A percentile compares a stretch with the other conserved stretches of the same genome.
Evolutionary conservation across 208 protist species (phyloP).

Genomic region (Acanthamoeba triangularis): DNA sequence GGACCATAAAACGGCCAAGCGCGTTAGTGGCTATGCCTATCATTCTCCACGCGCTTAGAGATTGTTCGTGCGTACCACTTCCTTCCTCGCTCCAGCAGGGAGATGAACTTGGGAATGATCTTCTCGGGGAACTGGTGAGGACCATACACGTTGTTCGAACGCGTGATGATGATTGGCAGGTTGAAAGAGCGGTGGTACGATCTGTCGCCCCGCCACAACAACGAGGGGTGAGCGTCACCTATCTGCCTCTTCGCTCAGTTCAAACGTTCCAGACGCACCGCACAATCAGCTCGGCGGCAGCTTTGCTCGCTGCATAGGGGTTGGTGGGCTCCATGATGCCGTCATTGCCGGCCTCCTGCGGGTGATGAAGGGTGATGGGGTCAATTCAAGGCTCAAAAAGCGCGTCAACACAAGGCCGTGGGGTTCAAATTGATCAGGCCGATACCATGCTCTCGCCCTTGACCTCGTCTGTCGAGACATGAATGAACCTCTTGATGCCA

Average conservation of each 20-base stretch:
- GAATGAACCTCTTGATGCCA: conserved; percentile 95
- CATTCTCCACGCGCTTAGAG: background rate
- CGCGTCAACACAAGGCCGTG: too few species aligned
- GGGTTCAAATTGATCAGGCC: background rate
- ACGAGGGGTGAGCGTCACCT: background rate
- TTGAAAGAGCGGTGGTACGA: conserved; percentile 95
- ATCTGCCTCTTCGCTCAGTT: too few species aligned
- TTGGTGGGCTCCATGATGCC: conserved; percentile 96
- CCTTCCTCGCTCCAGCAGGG: conserved; percentile 83
- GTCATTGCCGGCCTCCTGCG: background rate
- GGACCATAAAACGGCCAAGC: background rate
- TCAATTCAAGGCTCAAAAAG: too few species aligned
- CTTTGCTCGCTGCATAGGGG: conserved; percentile 95
- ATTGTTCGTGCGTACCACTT: conserved; percentile 86
- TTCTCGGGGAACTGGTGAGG: conserved; percentile 94
- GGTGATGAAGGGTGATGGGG: too few species aligned
- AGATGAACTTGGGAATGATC: conserved; percentile 94
- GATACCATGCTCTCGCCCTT: conserved; percentile 92
- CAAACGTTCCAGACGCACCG: conserved; percentile 13
- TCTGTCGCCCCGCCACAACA: background rate
- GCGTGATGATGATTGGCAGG: conserved; percentile 96
- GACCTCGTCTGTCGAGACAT: conserved; percentile 98
- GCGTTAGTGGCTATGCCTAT: background rate
- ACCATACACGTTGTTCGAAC: conserved; percentile 97
- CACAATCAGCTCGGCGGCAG: conserved; percentile 84